phyloP scores from a whole-genome alignment of 2,329 filamentous ascomycete species.

The Aspergillus tamarii region DNA sequence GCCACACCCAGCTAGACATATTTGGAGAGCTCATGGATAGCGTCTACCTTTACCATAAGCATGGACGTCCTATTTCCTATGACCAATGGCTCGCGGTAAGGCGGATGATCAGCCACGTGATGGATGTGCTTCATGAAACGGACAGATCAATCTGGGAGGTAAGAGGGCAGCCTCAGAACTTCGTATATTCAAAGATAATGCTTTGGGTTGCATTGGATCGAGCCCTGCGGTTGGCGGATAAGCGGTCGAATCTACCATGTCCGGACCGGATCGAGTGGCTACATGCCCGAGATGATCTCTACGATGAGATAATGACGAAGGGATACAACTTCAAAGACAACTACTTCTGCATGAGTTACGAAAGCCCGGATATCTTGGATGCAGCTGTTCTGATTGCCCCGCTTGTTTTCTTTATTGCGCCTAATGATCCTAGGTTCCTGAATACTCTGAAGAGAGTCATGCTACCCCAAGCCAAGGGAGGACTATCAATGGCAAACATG shows the following conservation, averaged over 20 bases:
- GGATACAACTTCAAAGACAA: constrained; percentile 72
- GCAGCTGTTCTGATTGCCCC: constrained; percentile 41
- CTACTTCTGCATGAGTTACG: constrained; percentile 76
- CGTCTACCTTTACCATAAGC: constrained; percentile 79
- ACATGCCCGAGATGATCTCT: constrained; percentile 66
- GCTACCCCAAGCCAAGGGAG: neutral
- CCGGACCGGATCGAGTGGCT: constrained; percentile 71
- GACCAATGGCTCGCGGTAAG: constrained; percentile 75
- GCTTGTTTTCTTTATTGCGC: neutral
- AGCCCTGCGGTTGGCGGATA: constrained; percentile 72
- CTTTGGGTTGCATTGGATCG: constrained; percentile 81
- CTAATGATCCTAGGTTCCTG: neutral
- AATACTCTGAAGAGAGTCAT: neutral
- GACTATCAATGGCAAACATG: neutral
- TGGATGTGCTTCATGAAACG: neutral
- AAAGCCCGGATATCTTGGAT: constrained; percentile 70
- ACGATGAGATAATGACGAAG: constrained; percentile 77
- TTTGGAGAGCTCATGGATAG: constrained; percentile 79
- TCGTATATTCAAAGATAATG: constrained; percentile 82
- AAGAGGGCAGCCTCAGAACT: constrained; percentile 56
- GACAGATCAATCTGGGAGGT: constrained; percentile 30
- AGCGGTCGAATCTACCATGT: constrained; percentile 71
- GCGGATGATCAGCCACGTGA: constrained; percentile 53
- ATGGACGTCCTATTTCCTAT: constrained; percentile 75
- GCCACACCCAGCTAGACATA: constrained; percentile 67